phyloP scores from a whole-genome alignment of 129 eudicot species.

The Chrysanthemum lavandulifolium region DNA sequence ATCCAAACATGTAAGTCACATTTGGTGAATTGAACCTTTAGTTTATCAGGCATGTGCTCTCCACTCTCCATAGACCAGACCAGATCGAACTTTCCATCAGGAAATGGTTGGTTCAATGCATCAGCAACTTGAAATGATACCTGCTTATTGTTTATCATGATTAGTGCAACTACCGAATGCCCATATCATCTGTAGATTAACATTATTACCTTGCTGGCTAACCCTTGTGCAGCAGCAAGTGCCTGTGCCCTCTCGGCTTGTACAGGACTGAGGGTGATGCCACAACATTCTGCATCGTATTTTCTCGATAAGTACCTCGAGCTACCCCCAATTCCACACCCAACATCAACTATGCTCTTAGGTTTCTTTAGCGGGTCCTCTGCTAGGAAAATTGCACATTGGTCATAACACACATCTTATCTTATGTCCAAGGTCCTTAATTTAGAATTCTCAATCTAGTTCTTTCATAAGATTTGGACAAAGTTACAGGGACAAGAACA shows the following conservation, averaged over 20 bases:
- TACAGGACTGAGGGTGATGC: constrained; percentile 86
- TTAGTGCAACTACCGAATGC: constrained; percentile 1
- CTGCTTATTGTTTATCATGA: constrained; percentile 38
- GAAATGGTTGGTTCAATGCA: constrained; percentile 88
- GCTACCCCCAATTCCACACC: constrained; percentile 96
- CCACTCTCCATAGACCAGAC: constrained; percentile 99
- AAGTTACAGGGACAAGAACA: too few relatives aligned
- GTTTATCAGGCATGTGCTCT: constrained; percentile 96
- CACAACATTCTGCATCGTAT: constrained; percentile 66
- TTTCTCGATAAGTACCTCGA: constrained; percentile 78
- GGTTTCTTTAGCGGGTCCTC: constrained; percentile 62
- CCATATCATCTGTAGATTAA: not conserved
- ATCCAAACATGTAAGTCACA: not conserved
- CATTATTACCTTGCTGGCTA: constrained; percentile 49
- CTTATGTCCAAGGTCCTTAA: not conserved
- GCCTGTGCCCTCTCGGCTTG: constrained; percentile 86
- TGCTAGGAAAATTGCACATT: constrained; percentile 30
- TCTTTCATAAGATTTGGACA: not conserved
- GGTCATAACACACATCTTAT: constrained; percentile 5
- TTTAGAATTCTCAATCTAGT: not conserved
- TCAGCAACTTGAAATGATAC: constrained; percentile 89
- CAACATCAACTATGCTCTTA: constrained; percentile 74
- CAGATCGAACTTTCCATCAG: constrained; percentile 87
- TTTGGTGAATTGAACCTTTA: constrained; percentile 44
- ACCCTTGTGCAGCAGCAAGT: constrained; percentile 82